These are phyloP conservation scores for Sabuloglossum arenarium DNA, from an alignment of 495 filamentous ascomycete genomes.

Conservation along the genomic window DNA sequence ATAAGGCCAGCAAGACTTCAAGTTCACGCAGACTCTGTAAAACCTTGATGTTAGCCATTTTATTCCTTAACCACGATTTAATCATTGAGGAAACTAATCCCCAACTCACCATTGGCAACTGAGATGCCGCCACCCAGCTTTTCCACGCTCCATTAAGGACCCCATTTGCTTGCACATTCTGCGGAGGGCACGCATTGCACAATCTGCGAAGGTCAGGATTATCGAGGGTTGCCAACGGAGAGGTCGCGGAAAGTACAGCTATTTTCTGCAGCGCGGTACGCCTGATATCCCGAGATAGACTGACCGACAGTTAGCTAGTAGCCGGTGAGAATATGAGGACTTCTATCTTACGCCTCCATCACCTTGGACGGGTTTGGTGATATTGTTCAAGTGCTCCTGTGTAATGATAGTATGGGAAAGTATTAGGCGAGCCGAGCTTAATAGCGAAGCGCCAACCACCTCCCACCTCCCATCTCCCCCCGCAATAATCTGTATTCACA, in stretches of 20 bases:
- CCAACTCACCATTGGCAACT: slow-evolving; percentile 28
- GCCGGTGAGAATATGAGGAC: neutral
- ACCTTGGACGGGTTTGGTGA: neutral
- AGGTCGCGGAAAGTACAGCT: slow-evolving; percentile 36
- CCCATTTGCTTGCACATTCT: slow-evolving; percentile 17
- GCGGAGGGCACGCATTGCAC: slow-evolving; percentile 28
- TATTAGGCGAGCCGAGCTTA: neutral
- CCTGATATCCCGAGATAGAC: slow-evolving; percentile 21
- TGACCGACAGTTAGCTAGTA: neutral
- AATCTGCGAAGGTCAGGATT: slow-evolving; percentile 42
- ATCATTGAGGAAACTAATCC: slow-evolving; percentile 4
- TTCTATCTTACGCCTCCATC: neutral
- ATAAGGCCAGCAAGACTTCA: slow-evolving; percentile 72
- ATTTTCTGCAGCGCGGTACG: slow-evolving; percentile 50
- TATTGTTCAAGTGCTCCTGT: neutral
- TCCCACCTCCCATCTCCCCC: neutral
- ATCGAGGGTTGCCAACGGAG: slow-evolving; percentile 25
- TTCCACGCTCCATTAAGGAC: slow-evolving; percentile 19
- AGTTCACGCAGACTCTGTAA: slow-evolving; percentile 52
- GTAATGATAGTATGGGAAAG: neutral
- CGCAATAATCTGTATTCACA: too few species aligned
- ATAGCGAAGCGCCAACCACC: neutral
- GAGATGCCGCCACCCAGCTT: slow-evolving; percentile 22
- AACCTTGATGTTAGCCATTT: neutral
- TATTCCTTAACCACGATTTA: neutral